A percentile compares a stretch with the other conserved stretches of the same genome.
Conservation (phyloP, 2,329 filamentous ascomycete genomes). For the Apiospora saccharicola region DNA sequence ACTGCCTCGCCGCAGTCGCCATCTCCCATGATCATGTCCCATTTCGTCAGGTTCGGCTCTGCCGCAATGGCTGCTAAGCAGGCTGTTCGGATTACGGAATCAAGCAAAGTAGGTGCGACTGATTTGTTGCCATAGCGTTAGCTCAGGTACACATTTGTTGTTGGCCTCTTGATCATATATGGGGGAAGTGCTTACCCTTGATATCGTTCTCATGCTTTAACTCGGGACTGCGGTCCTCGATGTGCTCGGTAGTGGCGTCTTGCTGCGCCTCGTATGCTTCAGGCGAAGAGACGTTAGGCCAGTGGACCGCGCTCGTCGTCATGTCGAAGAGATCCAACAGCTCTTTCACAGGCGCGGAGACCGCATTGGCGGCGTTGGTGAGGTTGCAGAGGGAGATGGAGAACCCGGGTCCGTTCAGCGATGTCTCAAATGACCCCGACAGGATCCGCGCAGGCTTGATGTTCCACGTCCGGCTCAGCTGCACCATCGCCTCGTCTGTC, state of each 20-base stretch:
- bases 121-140: background rate
- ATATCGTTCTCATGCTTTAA: constrained; percentile 24
- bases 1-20: constrained; percentile 45
- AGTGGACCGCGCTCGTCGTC: constrained; percentile 58
- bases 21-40: constrained; percentile 46
- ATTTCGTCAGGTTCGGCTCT: constrained; percentile 43
- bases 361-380: constrained; percentile 42
- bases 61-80: constrained; percentile 45
- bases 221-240: background rate
- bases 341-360: constrained; percentile 39
- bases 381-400: constrained; percentile 62
- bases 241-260: too few species aligned
- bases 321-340: constrained; percentile 56
- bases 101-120: constrained; percentile 40
- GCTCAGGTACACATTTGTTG: constrained; percentile 22
- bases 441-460: constrained; percentile 57
- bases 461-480: constrained; percentile 46
- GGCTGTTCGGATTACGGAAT: constrained; percentile 37
- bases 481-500: constrained; percentile 49
- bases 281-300: constrained; percentile 47
- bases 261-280: background rate
- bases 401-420: constrained; percentile 63
- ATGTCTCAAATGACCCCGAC: constrained; percentile 58
- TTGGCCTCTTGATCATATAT: background rate
- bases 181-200: constrained; percentile 28